Evolutionary conservation across 164 flowering plant species (phyloP), one percentile per base, ranked within the genome.

Genomic region (Pachysandra terminalis): DNA sequence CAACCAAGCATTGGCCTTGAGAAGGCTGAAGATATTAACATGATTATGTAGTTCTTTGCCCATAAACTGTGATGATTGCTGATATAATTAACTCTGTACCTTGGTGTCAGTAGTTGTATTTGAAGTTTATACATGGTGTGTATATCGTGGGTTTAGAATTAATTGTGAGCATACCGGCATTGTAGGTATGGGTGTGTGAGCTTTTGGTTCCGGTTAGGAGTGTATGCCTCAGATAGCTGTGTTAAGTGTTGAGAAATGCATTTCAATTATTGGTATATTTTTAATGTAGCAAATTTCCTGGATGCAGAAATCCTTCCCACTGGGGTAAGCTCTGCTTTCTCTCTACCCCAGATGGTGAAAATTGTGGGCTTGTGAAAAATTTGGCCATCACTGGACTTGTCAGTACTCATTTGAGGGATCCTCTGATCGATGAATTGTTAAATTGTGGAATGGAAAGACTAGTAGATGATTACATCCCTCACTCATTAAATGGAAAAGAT

Each of bases 341-440:
- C 9, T 89, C 98, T 19, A 95, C 97, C 3, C 90, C 92, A 8
- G 97, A 92, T 82, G 96, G 97, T 58, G 98, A 92, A 77, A 92
- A 92, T 52, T 95, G 97, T 77, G 98, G 97, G 53, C 90, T 95
- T 59, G 96, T 95, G n/a, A 95, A 95, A 70, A 92, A 92, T 78
- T 75, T 95, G 76, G 90, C 97, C 0, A 72, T 79, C 63, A 81
- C 93, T 16, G 98, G 92, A 59, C 83, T 92, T 65, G 97, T 95
- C 48, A 86, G 86, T 63, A 83, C 83, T 6, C 71, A 75, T 25
- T 28, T 79, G 52, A 15, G 48, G 66, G 88, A 95, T 35, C 78
- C 79, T 21, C n/a, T 87, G 41, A 22, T 80, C 41, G 85, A 83
- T 2, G 75, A 58, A 28, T 70, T 90, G 64, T 57, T 77, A 9